Evolutionary conservation across 2,329 filamentous ascomycete genomes (phyloP).

Genomic region (Leptographium flavum): DNA sequence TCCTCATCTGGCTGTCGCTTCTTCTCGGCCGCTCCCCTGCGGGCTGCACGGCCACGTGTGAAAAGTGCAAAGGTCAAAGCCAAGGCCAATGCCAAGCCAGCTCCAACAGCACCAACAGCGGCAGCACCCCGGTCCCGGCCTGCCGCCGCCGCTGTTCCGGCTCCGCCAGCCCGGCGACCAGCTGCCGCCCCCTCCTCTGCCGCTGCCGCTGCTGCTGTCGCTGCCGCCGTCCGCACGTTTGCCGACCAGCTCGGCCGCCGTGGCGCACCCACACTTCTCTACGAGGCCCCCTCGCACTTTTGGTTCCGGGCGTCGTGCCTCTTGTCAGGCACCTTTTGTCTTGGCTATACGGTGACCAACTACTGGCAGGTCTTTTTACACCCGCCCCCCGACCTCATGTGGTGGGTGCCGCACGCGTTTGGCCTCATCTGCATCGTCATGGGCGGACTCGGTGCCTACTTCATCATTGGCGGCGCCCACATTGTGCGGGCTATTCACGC

Average conservation of each 20-base stretch:
- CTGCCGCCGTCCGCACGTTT: slow-evolving; percentile 20
- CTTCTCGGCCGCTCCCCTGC: not conserved
- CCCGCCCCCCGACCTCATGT: slow-evolving; percentile 34
- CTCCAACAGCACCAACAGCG: not conserved
- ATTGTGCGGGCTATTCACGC: slow-evolving; percentile 45
- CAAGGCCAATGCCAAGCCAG: not conserved
- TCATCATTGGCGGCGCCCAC: slow-evolving; percentile 40
- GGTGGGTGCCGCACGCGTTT: slow-evolving; percentile 44
- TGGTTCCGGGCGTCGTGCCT: slow-evolving; percentile 48
- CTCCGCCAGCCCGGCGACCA: not conserved
- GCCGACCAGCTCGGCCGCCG: slow-evolving; percentile 41
- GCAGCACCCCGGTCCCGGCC: not conserved
- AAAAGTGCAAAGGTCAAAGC: not conserved
- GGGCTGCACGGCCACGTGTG: not conserved
- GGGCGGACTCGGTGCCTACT: slow-evolving; percentile 43
- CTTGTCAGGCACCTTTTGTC: slow-evolving; percentile 36
- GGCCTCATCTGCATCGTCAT: slow-evolving; percentile 44
- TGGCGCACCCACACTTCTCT: slow-evolving; percentile 43
- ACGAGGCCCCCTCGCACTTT: slow-evolving; percentile 49
- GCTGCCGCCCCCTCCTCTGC: not conserved
- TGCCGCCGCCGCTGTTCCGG: not conserved
- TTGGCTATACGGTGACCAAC: slow-evolving; percentile 34
- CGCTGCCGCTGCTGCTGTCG: not conserved
- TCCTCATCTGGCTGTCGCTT: not conserved
- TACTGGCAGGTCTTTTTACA: slow-evolving; percentile 33